Conservation (phyloP, 805 yeast species). For the Sporopachydermia lactativora region DNA sequence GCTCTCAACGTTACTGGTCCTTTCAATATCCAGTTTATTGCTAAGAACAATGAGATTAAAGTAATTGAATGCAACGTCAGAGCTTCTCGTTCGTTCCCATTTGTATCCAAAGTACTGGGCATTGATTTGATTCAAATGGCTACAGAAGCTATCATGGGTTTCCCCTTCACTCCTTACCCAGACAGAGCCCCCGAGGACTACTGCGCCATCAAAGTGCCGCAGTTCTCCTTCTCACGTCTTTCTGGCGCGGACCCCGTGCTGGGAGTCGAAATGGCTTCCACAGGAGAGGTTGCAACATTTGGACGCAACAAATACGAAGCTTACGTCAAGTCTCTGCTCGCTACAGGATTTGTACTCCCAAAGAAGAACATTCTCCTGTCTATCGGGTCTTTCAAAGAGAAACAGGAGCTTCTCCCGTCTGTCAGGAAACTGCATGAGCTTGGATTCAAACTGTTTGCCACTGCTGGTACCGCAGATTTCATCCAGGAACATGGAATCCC, state of each 20-base stretch:
- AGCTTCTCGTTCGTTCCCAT: conserved; percentile 99
- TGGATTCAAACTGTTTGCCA: conserved; percentile 88
- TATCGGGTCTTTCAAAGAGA: conserved; percentile 94
- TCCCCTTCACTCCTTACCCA: conserved; percentile 84
- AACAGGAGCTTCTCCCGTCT: conserved; percentile 82
- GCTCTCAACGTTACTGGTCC: conserved; percentile 97
- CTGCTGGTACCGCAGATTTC: conserved; percentile 98
- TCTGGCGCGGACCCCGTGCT: conserved; percentile 97
- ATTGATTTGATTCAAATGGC: conserved; percentile 96
- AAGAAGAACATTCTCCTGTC: conserved; percentile 89
- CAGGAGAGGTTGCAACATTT: conserved; percentile 97
- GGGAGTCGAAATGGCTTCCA: conserved; percentile 98
- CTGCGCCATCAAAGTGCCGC: conserved; percentile 95
- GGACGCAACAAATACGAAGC: conserved; percentile 97
- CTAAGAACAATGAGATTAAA: conserved; percentile 89
- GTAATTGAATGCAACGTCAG: conserved; percentile 98
- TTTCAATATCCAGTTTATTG: conserved; percentile 91
- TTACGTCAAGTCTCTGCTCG: conserved; percentile 81
- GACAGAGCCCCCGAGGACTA: conserved; percentile 82
- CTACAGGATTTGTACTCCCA: conserved; percentile 92
- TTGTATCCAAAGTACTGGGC: conserved; percentile 93
- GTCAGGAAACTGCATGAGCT: conserved; percentile 65
- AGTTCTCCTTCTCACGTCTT: conserved; percentile 90
- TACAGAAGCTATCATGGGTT: conserved; percentile 84
- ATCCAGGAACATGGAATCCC: conserved; percentile 90